Evolutionary conservation across 257 asterid genomes (phyloP), one percentile per base, ranked within the genome.

Genomic region (Solanum lycopersicoides): DNA sequence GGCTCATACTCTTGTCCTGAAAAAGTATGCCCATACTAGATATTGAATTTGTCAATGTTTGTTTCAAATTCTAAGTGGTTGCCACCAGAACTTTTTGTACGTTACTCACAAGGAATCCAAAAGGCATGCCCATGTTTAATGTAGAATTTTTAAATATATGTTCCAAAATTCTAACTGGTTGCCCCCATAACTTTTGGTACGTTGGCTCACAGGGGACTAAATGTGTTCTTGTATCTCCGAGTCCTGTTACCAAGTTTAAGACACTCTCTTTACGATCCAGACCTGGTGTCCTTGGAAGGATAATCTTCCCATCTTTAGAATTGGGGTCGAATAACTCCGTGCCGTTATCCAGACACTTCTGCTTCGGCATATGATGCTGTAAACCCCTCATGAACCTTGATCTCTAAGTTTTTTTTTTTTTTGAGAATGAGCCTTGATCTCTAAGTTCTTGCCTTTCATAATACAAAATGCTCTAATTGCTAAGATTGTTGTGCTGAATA

Each of bases 171-270:
- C 84, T 83, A 56, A 79, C 76, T 88, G 84, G 84, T 68, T 86
- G 80, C 89, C 84, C 63, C 56, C 77, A 84, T 90, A 88, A 86
- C 65, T 53, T 89, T 76, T 90, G 85, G 91, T 87, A 80, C 86
- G 83, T 86, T 94, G 92, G 90, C 91, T 89, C 87, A 89, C 96
- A 95, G 99, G 99, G 88, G 85, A 89, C 92, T 89, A 92, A 89
- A 91, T 95, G 97, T 90, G 83, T 86, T 82, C 93, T 96, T 90
- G 93, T 91, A 85, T 91, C 91, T 89, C 90, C 94, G 76, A 91
- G 88, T 88, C 91, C 93, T 83, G 87, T 89, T 88, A 91, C 92
- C 88, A 93, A 90, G 93, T 91, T 91, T 89, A 91, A 85, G 93
- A 88, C 72, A 87, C 88, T 86, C 84, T 83, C 89, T 50, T 50